Base-by-base conservation (phyloP, 768 basidiomycete genomes). In the Suillus lakei region DNA sequence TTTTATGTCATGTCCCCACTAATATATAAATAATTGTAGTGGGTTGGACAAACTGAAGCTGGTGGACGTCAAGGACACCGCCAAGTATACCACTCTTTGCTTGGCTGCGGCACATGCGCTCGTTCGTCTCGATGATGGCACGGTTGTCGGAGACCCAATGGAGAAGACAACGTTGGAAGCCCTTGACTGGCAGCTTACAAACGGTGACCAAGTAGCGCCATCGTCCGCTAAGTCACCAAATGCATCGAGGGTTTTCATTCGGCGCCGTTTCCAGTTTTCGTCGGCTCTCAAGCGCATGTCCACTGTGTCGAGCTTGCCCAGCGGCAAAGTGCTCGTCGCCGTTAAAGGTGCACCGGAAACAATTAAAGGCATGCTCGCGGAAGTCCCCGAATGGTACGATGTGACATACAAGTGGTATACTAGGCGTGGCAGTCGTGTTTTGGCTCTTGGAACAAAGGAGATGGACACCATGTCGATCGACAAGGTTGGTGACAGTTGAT, bases 341-440 rank as follows among this genome's bases (percentile, higher is more conserved):
- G 95, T 98, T 63, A 99, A 99, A 79, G 98, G 98, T 59, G 98
- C 98, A 0, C 98, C 98, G 0, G 98, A 99, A 78, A 98, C 96
- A 3, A 92, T 99, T 75, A 96, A 93, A 76, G 78, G 78, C 21
- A 98, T 99, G 95, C 86, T 96, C 58, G 80, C 77, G 13, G 65
- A 71, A 3, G 85, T 97, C 1, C 98, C 98, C 0, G 81, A 82
- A 1, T 81, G 85, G 63, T 99, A 99, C 70, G 97, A 99, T 70
- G 91, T 93, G 65, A 97, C 95, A 3, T 99, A 91, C 79, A 97
- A 99, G 73, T 92, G 88, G 84, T 99, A 90, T 74, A 98, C 95
- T 4, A 85, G 96, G 67, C 85, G 94, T 66, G 98, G 98, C 13
- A 96, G 94, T 69, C 88, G 98, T 43, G 98, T 99, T 16, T 80